Evolutionary conservation across 768 basidiomycete species (phyloP).

Genomic region (Lactarius akahatsu): DNA sequence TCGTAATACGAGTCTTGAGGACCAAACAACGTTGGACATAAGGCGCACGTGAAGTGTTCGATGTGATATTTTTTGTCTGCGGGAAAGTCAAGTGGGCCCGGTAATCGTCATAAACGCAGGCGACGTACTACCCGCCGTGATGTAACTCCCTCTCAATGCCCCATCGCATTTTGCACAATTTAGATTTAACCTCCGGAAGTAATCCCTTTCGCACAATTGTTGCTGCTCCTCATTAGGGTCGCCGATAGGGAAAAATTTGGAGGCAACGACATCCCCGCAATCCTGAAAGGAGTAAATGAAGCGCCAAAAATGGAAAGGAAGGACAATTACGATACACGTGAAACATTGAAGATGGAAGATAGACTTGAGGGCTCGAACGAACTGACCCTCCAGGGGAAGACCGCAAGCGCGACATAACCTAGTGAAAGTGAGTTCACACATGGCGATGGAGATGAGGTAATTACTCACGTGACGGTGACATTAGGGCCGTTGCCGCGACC

Average conservation of each 20-base stretch:
- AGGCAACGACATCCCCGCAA: slow-evolving; percentile 93
- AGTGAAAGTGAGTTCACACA: slow-evolving; percentile 6
- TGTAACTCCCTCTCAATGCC: slow-evolving; percentile 95
- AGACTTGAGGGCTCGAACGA: slow-evolving; percentile 90
- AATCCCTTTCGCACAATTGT: slow-evolving; percentile 96
- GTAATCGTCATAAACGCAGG: slow-evolving; percentile 17
- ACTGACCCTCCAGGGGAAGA: slow-evolving; percentile 87
- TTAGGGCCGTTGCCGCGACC: neutral
- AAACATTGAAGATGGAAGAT: slow-evolving; percentile 98
- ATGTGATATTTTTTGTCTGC: slow-evolving; percentile 98
- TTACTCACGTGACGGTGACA: slow-evolving; percentile 7
- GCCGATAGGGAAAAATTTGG: slow-evolving; percentile 99
- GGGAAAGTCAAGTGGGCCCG: slow-evolving; percentile 18
- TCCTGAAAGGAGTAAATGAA: slow-evolving; percentile 54
- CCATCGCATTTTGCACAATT: slow-evolving; percentile 95
- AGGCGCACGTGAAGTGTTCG: slow-evolving; percentile 98
- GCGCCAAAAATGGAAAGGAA: slow-evolving; percentile 17
- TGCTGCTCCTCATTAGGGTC: slow-evolving; percentile 83
- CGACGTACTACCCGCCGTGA: slow-evolving; percentile 94
- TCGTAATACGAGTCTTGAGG: slow-evolving; percentile 99
- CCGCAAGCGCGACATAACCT: slow-evolving; percentile 78
- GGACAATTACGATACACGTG: slow-evolving; percentile 84
- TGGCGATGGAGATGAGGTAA: slow-evolving; percentile 12
- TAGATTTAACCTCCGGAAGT: slow-evolving; percentile 92
- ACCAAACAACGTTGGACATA: slow-evolving; percentile 94